Percentiles rank a stretch among this genome's conserved stretches.
Conservation (phyloP, 768 basidiomycete species). For the Calocybe cyanea region DNA sequence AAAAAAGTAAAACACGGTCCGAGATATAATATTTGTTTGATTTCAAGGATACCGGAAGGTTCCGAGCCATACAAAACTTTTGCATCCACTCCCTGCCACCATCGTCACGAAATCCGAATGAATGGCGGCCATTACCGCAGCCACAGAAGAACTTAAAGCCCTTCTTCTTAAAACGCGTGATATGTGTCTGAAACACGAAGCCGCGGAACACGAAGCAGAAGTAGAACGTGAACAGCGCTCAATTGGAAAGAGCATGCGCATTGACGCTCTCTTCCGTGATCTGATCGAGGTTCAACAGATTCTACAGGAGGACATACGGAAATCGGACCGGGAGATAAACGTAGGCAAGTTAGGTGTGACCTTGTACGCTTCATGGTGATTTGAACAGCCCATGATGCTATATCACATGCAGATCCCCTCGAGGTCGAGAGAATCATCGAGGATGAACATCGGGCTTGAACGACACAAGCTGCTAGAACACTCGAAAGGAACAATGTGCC, state of each 20-base stretch:
- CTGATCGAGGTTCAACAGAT: conserved; percentile 4
- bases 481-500: conserved; percentile 9
- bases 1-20: too few species aligned
- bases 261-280: conserved; percentile 11
- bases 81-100: too few species aligned
- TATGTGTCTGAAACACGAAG: conserved; percentile 2
- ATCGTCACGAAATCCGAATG: too few species aligned
- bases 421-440: conserved; percentile 10
- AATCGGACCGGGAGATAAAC: neutral
- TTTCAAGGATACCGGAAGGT: neutral
- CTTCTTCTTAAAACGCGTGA: conserved; percentile 8
- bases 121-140: conserved; percentile 9
- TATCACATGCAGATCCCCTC: conserved; percentile 9
- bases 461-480: conserved; percentile 8
- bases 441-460: conserved; percentile 8
- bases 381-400: neutral
- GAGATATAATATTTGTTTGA: neutral
- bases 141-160: conserved; percentile 8
- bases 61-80: too few species aligned
- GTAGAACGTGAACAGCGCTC: conserved; percentile 12
- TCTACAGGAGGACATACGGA: conserved; percentile 4
- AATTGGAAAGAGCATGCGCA: conserved; percentile 5
- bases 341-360: conserved; percentile 5
- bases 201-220: conserved; percentile 9
- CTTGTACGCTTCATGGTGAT: neutral